Percentiles rank a stretch among this genome's conserved stretches.
Evolutionary conservation across 345 rosid species (phyloP).

Genomic region (Hibiscus trionum): DNA sequence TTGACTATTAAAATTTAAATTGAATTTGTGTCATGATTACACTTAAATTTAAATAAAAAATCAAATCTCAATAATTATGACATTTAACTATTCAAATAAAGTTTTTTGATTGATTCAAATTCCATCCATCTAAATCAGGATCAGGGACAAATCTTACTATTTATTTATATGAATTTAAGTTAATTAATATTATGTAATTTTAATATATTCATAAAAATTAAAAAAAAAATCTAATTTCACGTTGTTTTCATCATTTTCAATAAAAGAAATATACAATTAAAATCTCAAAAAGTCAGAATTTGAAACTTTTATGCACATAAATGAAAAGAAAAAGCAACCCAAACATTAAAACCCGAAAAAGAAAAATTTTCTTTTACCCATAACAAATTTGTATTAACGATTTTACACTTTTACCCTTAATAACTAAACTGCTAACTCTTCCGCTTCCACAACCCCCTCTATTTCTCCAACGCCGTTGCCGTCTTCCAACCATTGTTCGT

Average conservation of each 20-base stretch:
- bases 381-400: background rate
- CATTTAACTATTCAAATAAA: too few species aligned
- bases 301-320: background rate
- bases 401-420: background rate
- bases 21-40: too few species aligned
- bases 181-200: background rate
- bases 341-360: background rate
- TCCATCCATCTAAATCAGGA: too few species aligned
- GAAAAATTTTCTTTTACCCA: background rate
- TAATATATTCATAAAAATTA: background rate
- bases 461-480: slow-evolving; percentile 21
- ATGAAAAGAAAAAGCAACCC: background rate
- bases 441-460: slow-evolving; percentile 23
- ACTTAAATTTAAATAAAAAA: too few species aligned
- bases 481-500: slow-evolving; percentile 37
- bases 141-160: too few species aligned
- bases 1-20: background rate
- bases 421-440: background rate
- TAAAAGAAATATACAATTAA: background rate
- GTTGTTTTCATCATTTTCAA: background rate
- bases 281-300: background rate
- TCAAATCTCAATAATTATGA: too few species aligned
- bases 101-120: too few species aligned
- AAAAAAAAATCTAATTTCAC: background rate
- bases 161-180: background rate